Evolutionary conservation across 306 rosid genomes (phyloP).

Genomic region (Phaseolus lunatus): DNA sequence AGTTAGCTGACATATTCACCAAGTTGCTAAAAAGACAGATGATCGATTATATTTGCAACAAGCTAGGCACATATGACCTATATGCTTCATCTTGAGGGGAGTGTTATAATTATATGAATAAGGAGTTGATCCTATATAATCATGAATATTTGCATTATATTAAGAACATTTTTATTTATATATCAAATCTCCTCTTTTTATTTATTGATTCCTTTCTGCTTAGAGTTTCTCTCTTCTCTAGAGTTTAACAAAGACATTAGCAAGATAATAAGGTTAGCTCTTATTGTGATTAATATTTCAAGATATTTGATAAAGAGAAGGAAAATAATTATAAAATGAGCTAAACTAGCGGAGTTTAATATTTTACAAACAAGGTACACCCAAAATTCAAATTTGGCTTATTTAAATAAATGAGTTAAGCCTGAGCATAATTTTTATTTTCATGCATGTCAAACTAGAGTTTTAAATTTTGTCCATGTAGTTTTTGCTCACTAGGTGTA

Average conservation of each 20-base stretch:
- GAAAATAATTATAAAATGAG: not conserved
- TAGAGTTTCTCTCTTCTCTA: too few relatives aligned
- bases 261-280: not conserved
- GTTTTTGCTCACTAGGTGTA: not conserved
- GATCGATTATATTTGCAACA: too few relatives aligned
- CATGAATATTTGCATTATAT: too few relatives aligned
- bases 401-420: not conserved
- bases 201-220: too few relatives aligned
- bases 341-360: not conserved
- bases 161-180: too few relatives aligned
- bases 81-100: too few relatives aligned
- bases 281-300: conserved; percentile 4
- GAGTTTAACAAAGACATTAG: not conserved
- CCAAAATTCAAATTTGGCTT: not conserved
- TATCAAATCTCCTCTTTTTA: too few relatives aligned
- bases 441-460: conserved; percentile 1
- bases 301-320: not conserved
- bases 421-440: not conserved
- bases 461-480: not conserved
- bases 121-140: too few relatives aligned
- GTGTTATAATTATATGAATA: too few relatives aligned
- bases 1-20: too few relatives aligned
- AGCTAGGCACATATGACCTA: too few relatives aligned
- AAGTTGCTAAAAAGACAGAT: too few relatives aligned
- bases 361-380: not conserved